Evolutionary conservation across 768 basidiomycete species (phyloP).

Genomic region (Crucibulum laeve): DNA sequence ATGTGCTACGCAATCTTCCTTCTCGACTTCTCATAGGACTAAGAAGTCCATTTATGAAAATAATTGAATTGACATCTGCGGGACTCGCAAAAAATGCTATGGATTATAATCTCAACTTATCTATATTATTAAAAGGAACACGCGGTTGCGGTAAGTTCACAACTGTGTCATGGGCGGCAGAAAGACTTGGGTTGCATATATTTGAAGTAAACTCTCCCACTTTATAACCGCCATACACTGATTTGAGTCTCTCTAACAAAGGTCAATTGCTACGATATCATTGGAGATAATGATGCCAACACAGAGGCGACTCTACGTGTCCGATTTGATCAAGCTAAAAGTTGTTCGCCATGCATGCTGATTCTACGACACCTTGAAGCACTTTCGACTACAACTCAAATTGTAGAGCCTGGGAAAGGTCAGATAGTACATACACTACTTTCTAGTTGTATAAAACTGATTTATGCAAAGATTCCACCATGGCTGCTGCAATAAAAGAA

Average conservation of each 20-base stretch:
- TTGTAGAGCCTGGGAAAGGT: slow-evolving; percentile 65
- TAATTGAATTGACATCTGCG: slow-evolving; percentile 58
- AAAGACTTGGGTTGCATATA: slow-evolving; percentile 68
- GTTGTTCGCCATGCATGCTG: slow-evolving; percentile 82
- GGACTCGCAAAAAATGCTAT: slow-evolving; percentile 51
- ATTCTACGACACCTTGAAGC: slow-evolving; percentile 81
- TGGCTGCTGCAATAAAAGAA: slow-evolving; percentile 57
- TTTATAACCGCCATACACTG: background rate
- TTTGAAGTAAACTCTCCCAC: slow-evolving; percentile 58
- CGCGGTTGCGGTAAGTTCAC: slow-evolving; percentile 83
- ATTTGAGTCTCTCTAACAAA: slow-evolving; percentile 22
- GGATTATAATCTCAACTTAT: slow-evolving; percentile 60
- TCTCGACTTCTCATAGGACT: slow-evolving; percentile 23
- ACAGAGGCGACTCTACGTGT: slow-evolving; percentile 71
- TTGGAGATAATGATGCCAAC: slow-evolving; percentile 73
- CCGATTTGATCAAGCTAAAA: slow-evolving; percentile 70
- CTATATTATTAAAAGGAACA: slow-evolving; percentile 74
- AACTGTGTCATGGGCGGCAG: slow-evolving; percentile 49
- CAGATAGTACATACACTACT: background rate
- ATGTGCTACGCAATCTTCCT: slow-evolving; percentile 12
- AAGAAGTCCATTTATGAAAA: slow-evolving; percentile 35
- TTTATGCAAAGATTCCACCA: slow-evolving; percentile 43
- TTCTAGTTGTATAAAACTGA: background rate
- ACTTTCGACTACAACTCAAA: slow-evolving; percentile 64
- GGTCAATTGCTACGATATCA: slow-evolving; percentile 83